phyloP scores from a whole-genome alignment of 768 basidiomycete species.

The Russula compacta region DNA sequence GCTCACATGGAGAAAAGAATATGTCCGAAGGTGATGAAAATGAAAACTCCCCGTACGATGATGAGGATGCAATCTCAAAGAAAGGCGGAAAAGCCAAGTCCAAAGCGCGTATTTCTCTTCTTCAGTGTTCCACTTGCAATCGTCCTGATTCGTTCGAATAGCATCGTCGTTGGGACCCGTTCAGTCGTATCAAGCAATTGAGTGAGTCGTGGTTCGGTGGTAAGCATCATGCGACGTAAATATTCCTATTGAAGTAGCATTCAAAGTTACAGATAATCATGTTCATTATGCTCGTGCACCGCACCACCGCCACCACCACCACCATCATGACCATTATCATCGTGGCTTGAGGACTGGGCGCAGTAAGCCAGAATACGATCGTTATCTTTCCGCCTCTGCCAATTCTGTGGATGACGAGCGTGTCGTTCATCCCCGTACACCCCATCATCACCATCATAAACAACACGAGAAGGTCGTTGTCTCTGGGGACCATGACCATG shows the following conservation, averaged over 20 bases:
- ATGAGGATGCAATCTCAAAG: not conserved
- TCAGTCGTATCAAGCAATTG: conserved; percentile 19
- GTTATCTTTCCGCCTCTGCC: not conserved
- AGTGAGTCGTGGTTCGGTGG: conserved; percentile 19
- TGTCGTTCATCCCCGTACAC: not conserved
- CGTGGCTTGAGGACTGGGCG: not conserved
- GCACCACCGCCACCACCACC: conserved; percentile 9
- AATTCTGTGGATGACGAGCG: not conserved
- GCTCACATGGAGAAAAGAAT: not conserved
- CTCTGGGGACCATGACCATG: conserved; percentile 12
- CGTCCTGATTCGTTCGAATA: not conserved
- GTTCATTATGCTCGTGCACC: not conserved
- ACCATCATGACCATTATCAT: not conserved
- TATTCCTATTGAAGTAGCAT: not conserved
- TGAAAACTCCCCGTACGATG: not conserved
- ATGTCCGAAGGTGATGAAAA: not conserved
- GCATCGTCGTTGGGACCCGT: conserved; percentile 20
- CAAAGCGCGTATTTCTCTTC: not conserved
- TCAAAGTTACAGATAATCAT: not conserved
- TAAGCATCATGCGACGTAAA: not conserved
- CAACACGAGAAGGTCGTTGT: conserved; percentile 5
- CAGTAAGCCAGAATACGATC: not conserved
- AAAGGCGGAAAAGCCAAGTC: conserved; percentile 2
- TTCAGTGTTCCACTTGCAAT: not conserved
- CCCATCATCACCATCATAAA: not conserved